Evolutionary conservation across 257 asterid genomes (phyloP).

Genomic region (Anisodus tanguticus): DNA sequence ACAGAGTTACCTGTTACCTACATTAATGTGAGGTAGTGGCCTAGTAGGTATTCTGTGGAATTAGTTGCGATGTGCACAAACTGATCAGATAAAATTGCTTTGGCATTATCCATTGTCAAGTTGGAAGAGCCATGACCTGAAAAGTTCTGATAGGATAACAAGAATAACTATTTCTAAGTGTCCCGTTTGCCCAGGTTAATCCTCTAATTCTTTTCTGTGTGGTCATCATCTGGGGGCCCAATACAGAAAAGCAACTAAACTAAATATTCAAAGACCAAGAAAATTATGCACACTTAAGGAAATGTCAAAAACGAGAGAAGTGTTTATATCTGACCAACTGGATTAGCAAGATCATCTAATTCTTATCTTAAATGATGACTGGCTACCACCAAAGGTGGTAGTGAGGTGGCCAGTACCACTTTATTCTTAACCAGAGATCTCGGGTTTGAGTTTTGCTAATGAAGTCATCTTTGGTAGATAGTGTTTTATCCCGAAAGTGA

Average conservation of each 20-base stretch:
- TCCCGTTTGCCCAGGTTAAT: not conserved
- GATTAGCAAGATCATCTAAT: not conserved
- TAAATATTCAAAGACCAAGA: not conserved
- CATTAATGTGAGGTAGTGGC: not conserved
- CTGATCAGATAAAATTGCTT: not conserved
- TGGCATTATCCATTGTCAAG: conserved; percentile 17
- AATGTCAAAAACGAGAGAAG: conserved; percentile 1
- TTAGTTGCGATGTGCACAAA: not conserved
- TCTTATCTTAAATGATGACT: not conserved
- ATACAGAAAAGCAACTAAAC: not conserved
- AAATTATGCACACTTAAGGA: not conserved
- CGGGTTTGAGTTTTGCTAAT: not conserved
- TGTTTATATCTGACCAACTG: not conserved
- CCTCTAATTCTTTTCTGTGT: not conserved
- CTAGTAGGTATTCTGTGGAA: not conserved
- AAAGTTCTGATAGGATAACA: conserved; percentile 13
- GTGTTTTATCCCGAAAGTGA: too few species aligned
- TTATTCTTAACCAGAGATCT: not conserved
- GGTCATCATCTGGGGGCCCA: not conserved
- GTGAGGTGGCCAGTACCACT: not conserved
- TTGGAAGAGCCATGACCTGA: conserved; percentile 19
- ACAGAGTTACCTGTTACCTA: not conserved
- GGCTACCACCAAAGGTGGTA: not conserved
- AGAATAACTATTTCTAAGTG: not conserved
- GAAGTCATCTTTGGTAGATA: not conserved